Base-by-base conservation (phyloP, 768 basidiomycete species). In the Macrolepiota fuliginosa region DNA sequence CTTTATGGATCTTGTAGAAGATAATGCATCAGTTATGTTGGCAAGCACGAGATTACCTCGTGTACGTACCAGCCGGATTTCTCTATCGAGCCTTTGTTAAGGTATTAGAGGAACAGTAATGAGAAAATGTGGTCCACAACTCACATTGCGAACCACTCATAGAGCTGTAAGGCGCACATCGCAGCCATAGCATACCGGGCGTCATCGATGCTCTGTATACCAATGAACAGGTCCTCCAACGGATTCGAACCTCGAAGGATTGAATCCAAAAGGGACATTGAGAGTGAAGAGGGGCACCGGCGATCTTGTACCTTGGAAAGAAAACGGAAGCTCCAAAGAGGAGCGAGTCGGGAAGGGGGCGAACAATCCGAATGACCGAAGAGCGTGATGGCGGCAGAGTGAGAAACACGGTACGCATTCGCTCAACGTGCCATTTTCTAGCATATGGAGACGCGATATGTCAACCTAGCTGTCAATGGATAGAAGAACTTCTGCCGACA, bases 81-180 rank as follows among this genome's bases (percentile, higher is more conserved):
- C 78, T 32, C 71, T 61, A 29, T 65, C 56, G 15, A 73, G 40
- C 29, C 77, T 79, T 58, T 24, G 15, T 29, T n/a, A 54, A 42
- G 54, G 10, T 19, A 57, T 60, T 12, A 42, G 35, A 58, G 19
- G 27, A 24, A 49, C 11, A 3, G 4, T n/a, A 3, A 13, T 5
- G 19, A 4, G 35, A 27, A 32, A 3, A 10, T 11, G 12, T 37
- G 40, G 36, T 10, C 5, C 13, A 37, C 10, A 32, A 42, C 77
- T 56, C 63, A 80, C 79, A 68, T 71, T 35, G 66, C 62, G 10
- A 76, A 49, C 76, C 76, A 78, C 59, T 80, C 78, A 62, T 74
- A 78, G 3, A 77, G 29, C 24, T 45, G 42, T 29, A 61, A n/a
- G 5, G 40, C 29, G 13, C 25, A 54, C 59, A 61, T 54, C 19